phyloP scores from a whole-genome alignment of 805 yeast genomes.

The Candida stauntonica region DNA sequence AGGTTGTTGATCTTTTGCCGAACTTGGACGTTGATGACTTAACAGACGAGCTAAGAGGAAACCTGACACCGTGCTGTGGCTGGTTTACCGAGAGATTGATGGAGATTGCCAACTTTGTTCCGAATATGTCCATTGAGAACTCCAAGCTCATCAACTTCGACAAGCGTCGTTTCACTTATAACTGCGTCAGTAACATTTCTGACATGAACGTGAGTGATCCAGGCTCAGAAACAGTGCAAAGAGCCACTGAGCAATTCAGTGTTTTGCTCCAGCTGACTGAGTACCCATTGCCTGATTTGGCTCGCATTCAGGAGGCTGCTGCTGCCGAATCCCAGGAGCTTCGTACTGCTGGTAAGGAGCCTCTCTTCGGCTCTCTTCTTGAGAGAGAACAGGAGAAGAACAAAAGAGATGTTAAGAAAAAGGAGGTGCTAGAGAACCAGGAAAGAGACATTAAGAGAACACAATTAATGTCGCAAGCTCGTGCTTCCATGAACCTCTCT shows the following conservation, averaged over 20 bases:
- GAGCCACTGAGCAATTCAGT: slow-evolving; percentile 38
- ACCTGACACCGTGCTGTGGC: slow-evolving; percentile 81
- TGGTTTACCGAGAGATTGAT: slow-evolving; percentile 82
- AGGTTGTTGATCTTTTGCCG: slow-evolving; percentile 31
- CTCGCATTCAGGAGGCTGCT: slow-evolving; percentile 39
- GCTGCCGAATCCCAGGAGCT: slow-evolving; percentile 38
- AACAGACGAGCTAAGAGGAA: slow-evolving; percentile 31
- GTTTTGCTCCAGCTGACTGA: slow-evolving; percentile 42
- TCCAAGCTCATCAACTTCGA: slow-evolving; percentile 76
- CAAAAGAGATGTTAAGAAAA: slow-evolving; percentile 46
- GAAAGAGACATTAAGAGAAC: slow-evolving; percentile 34
- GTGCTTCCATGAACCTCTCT: slow-evolving; percentile 15
- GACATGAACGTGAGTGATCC: slow-evolving; percentile 31
- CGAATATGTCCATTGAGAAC: slow-evolving; percentile 68
- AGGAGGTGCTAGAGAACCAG: slow-evolving; percentile 34
- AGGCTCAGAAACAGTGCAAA: slow-evolving; percentile 33
- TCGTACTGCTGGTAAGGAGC: slow-evolving; percentile 31
- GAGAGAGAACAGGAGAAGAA: slow-evolving; percentile 47
- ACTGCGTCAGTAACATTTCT: slow-evolving; percentile 51
- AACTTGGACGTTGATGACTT: slow-evolving; percentile 31
- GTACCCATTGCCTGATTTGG: slow-evolving; percentile 31
- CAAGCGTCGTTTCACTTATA: slow-evolving; percentile 67
- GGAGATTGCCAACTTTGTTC: slow-evolving; percentile 72
- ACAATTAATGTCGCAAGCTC: slow-evolving; percentile 28
- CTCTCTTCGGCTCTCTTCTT: slow-evolving; percentile 44